Conservation (phyloP, 139 green algal genomes). For the Eudorina sp. region DNA sequence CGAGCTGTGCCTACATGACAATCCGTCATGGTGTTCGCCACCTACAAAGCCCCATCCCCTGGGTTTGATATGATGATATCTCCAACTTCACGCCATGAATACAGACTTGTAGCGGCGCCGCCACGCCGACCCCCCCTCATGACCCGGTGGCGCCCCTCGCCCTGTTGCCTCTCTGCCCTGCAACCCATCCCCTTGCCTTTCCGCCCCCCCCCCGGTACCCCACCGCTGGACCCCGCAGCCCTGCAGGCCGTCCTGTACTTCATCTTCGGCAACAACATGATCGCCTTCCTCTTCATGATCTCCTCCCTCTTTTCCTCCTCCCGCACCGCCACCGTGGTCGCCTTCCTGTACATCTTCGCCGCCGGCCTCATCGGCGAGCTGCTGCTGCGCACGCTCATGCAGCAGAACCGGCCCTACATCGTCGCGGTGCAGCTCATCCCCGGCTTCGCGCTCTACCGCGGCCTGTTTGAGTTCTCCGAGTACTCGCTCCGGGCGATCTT, state of each 20-base stretch:
- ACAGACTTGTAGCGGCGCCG: too few relatives aligned
- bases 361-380: constrained; percentile 76
- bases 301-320: constrained; percentile 79
- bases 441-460: constrained; percentile 60
- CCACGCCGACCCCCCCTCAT: too few relatives aligned
- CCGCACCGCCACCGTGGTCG: constrained; percentile 76
- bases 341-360: constrained; percentile 88
- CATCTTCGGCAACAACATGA: constrained; percentile 88
- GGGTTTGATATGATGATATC: too few relatives aligned
- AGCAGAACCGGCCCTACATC: constrained; percentile 40
- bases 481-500: constrained; percentile 70
- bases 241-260: constrained; percentile 91
- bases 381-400: constrained; percentile 62
- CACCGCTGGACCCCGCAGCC: constrained; percentile 18
- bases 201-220: not conserved
- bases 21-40: too few relatives aligned
- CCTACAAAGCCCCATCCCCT: too few relatives aligned
- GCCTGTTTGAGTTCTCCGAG: constrained; percentile 73
- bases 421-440: constrained; percentile 61
- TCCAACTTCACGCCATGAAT: too few relatives aligned
- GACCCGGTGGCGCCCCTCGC: too few relatives aligned
- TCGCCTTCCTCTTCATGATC: constrained; percentile 88
- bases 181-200: not conserved
- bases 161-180: too few relatives aligned
- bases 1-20: too few relatives aligned